Evolutionary conservation across 2,329 filamentous ascomycete genomes (phyloP).

Genomic region (Albifimbria verrucaria): DNA sequence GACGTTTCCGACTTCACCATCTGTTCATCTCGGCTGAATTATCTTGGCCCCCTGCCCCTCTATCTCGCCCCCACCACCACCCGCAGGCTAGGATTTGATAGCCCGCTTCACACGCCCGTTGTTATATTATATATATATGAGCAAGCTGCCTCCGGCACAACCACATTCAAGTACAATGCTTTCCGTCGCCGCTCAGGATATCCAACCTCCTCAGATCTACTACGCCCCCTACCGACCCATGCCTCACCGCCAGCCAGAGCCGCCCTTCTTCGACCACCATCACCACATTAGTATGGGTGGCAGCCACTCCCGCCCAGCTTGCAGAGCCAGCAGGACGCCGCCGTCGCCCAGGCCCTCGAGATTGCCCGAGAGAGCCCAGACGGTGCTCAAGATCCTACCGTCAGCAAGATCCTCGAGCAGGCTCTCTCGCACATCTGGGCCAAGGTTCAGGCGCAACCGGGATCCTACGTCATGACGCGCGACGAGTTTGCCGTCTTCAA

Average conservation of each 20-base stretch:
- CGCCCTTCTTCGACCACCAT: conserved; percentile 1
- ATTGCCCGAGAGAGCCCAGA: conserved; percentile 71
- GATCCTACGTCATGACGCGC: conserved; percentile 68
- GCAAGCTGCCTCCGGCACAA: neutral
- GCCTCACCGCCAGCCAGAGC: conserved; percentile 14
- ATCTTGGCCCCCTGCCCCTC: neutral
- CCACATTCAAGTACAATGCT: conserved; percentile 17
- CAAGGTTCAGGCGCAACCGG: conserved; percentile 61
- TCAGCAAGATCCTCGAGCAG: conserved; percentile 63
- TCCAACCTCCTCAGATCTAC: conserved; percentile 13
- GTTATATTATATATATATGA: neutral
- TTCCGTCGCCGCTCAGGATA: conserved; percentile 23
- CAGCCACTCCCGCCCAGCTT: conserved; percentile 9
- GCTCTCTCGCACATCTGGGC: conserved; percentile 64
- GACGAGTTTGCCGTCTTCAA: conserved; percentile 88
- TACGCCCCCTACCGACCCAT: conserved; percentile 15
- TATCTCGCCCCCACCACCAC: neutral
- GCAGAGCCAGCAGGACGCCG: conserved; percentile 27
- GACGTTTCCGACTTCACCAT: no score
- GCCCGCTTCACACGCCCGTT: neutral
- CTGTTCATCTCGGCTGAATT: neutral
- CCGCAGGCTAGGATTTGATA: neutral
- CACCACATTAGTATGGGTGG: conserved; percentile 16
- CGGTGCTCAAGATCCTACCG: conserved; percentile 58
- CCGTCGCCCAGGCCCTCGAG: conserved; percentile 67